Evolutionary conservation across 2,329 filamentous ascomycete genomes (phyloP).

Genomic region (Aspergillus felis): DNA sequence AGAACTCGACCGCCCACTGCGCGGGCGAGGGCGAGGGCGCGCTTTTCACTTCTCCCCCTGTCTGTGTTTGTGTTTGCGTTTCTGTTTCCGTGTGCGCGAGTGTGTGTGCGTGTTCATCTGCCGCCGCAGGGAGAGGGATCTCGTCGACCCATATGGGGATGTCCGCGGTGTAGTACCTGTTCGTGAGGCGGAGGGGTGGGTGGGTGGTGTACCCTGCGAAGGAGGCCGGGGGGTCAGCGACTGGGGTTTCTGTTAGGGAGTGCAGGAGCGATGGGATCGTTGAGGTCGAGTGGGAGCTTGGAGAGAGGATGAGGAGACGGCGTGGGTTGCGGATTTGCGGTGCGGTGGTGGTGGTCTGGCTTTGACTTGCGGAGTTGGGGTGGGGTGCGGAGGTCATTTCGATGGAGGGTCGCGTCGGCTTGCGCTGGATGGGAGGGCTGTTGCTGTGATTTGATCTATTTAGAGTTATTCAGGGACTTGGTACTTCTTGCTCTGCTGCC

Average conservation of each 20-base stretch:
- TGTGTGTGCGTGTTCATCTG: background rate
- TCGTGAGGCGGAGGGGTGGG: constrained; percentile 37
- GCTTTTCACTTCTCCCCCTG: constrained; percentile 3
- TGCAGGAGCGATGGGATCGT: constrained; percentile 37
- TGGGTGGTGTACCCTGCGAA: constrained; percentile 47
- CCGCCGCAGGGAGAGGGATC: constrained; percentile 26
- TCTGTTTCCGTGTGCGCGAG: background rate
- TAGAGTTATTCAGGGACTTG: background rate
- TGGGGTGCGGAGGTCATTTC: constrained; percentile 1
- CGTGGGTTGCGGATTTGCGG: constrained; percentile 36
- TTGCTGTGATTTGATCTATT: background rate
- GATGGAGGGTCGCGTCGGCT: constrained; percentile 2
- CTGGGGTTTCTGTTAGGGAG: constrained; percentile 31
- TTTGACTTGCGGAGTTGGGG: background rate
- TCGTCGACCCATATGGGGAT: constrained; percentile 48
- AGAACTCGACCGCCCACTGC: constrained; percentile 41
- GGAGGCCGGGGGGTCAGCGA: constrained; percentile 22
- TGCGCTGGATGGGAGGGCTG: background rate
- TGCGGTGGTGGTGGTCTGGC: constrained; percentile 6
- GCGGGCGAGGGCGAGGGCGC: constrained; percentile 9
- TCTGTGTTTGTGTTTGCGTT: background rate
- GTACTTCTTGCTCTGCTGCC: background rate
- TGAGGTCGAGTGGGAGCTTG: constrained; percentile 30
- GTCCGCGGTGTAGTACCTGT: constrained; percentile 43
- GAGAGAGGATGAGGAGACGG: constrained; percentile 40